These are phyloP conservation scores for Exidia glandulosa DNA, from an alignment of 768 basidiomycete genomes.

Conservation along the genomic window DNA sequence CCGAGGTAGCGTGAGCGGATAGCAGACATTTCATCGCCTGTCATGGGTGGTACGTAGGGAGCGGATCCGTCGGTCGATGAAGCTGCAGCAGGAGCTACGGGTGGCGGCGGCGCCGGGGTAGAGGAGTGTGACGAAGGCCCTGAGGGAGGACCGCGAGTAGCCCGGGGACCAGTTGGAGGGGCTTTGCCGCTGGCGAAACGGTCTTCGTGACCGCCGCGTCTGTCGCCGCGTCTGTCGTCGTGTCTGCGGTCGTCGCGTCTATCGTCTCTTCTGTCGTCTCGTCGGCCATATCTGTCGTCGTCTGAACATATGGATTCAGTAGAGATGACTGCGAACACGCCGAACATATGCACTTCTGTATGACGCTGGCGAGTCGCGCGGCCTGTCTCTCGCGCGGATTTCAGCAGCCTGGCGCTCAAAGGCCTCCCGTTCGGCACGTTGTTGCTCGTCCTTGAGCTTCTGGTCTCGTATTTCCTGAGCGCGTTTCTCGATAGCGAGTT, in stretches of 20 bases:
- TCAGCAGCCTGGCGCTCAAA: slow-evolving; percentile 72
- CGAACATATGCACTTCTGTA: neutral
- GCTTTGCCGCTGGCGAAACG: slow-evolving; percentile 31
- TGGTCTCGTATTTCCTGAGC: slow-evolving; percentile 71
- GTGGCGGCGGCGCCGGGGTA: slow-evolving; percentile 36
- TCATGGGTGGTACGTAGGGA: slow-evolving; percentile 52
- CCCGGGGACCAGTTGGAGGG: slow-evolving; percentile 77
- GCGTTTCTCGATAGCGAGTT: slow-evolving; percentile 79
- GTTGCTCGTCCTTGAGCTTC: slow-evolving; percentile 50
- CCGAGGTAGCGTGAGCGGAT: slow-evolving; percentile 93
- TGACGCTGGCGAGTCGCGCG: slow-evolving; percentile 17
- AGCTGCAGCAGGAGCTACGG: slow-evolving; percentile 5
- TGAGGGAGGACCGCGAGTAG: slow-evolving; percentile 41
- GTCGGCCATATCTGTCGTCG: slow-evolving; percentile 30
- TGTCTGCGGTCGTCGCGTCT: slow-evolving; percentile 12
- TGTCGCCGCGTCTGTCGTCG: slow-evolving; percentile 32
- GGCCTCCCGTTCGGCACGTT: slow-evolving; percentile 49
- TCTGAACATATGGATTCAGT: slow-evolving; percentile 15
- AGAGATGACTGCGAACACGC: neutral
- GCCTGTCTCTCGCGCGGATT: slow-evolving; percentile 30
- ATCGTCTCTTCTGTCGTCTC: slow-evolving; percentile 14
- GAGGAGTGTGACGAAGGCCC: slow-evolving; percentile 20
- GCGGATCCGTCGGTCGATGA: slow-evolving; percentile 27
- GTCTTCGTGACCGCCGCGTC: slow-evolving; percentile 22
- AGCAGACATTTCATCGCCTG: slow-evolving; percentile 66